These are phyloP conservation scores for Rosa chinensis DNA, from an alignment of 306 rosid genomes.

Conservation along the genomic window DNA sequence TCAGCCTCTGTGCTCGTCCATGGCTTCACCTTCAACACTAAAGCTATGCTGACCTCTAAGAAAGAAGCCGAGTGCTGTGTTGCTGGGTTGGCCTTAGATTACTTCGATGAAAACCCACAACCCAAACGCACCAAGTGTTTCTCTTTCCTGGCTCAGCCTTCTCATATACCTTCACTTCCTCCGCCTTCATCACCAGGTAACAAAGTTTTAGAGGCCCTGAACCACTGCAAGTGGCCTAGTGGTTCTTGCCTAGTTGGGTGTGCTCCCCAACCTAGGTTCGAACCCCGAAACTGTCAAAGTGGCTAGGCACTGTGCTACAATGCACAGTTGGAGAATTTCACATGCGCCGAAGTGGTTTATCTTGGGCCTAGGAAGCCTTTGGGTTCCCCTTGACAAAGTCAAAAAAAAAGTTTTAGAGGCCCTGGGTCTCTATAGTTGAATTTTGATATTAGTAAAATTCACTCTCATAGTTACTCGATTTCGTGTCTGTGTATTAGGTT, in stretches of 20 bases:
- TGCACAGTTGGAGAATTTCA: no score
- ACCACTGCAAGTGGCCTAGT: no score
- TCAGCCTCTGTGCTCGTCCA: background rate
- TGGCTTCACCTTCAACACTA: background rate
- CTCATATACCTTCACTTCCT: background rate
- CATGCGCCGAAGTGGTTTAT: no score
- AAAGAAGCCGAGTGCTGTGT: background rate
- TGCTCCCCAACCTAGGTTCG: rapidly evolving
- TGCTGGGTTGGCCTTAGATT: background rate
- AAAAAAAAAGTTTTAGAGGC: no score
- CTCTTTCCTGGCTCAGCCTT: background rate
- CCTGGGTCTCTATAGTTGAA: no score
- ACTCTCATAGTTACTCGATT: background rate
- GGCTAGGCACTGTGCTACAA: no score
- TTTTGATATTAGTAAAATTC: background rate
- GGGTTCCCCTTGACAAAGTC: no score
- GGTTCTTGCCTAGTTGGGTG: no score
- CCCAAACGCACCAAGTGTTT: background rate
- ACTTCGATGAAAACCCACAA: background rate
- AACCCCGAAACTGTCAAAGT: no score
- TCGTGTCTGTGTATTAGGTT: background rate
- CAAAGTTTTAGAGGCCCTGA: background rate
- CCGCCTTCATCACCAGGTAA: background rate
- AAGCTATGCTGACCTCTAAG: background rate
- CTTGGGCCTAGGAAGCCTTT: no score